phyloP scores from a whole-genome alignment of 23 red algal genomes.

The Gracilariopsis chorda region DNA sequence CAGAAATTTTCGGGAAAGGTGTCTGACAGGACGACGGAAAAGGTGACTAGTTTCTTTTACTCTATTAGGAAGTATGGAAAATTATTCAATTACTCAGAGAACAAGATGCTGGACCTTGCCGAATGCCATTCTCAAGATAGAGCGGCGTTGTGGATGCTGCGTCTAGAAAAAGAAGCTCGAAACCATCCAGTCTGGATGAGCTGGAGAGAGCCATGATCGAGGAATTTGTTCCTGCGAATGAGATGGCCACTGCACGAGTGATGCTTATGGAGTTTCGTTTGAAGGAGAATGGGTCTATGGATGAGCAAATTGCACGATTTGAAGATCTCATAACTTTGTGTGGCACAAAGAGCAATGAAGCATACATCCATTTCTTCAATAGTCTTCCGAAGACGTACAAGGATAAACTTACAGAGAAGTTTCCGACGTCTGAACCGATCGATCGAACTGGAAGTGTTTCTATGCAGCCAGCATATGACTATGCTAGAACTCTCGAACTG shows the following conservation, averaged over 20 bases:
- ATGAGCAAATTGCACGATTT: not conserved
- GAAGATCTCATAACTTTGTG: not conserved
- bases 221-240: constrained; percentile 17
- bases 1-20: not conserved
- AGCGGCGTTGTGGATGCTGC: constrained; percentile 2
- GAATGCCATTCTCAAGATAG: constrained; percentile 5
- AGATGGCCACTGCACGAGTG: not conserved
- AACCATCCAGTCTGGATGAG: not conserved
- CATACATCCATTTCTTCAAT: not conserved
- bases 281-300: not conserved
- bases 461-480: not conserved
- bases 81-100: constrained; percentile 17
- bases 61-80: not conserved
- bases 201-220: constrained; percentile 8
- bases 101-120: not conserved
- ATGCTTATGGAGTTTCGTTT: not conserved
- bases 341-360: not conserved
- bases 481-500: not conserved
- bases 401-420: not conserved
- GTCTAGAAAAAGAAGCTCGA: not conserved
- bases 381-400: not conserved
- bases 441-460: not conserved
- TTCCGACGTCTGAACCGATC: not conserved
- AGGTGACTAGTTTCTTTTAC: constrained; percentile 8
- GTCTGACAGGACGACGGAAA: not conserved